These are phyloP conservation scores for Arabidopsis lyrata DNA, from an alignment of 441 rosid species.

Conservation along the genomic window DNA sequence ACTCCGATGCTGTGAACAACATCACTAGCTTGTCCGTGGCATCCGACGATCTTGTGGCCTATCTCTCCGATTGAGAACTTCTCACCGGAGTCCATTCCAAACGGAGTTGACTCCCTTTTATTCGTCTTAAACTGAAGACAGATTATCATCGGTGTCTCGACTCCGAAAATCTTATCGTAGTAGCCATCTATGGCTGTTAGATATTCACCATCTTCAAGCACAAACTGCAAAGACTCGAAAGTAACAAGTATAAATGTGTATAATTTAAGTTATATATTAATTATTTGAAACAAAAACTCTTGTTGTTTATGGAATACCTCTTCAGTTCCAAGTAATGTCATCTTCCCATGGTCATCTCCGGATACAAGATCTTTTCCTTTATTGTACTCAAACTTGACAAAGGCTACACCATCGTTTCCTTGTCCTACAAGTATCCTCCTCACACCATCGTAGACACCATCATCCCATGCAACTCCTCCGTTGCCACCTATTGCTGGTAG, in stretches of 20 bases:
- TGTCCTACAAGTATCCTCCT: slow-evolving; percentile 34
- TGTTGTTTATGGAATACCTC: slow-evolving; percentile 21
- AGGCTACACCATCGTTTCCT: slow-evolving; percentile 28
- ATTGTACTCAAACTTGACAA: slow-evolving; percentile 38
- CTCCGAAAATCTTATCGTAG: slow-evolving; percentile 29
- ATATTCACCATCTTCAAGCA: not conserved
- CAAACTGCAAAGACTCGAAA: slow-evolving; percentile 27
- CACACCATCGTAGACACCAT: slow-evolving; percentile 31
- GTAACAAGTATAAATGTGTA: slow-evolving; percentile 2
- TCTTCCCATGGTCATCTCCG: slow-evolving; percentile 39
- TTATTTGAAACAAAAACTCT: not conserved
- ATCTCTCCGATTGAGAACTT: slow-evolving; percentile 9
- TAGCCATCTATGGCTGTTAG: slow-evolving; percentile 21
- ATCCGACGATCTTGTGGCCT: slow-evolving; percentile 27
- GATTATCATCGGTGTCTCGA: not conserved
- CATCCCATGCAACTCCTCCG: slow-evolving; percentile 19
- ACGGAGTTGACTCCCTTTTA: slow-evolving; percentile 23
- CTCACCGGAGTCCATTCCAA: slow-evolving; percentile 17
- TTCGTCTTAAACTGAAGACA: slow-evolving; percentile 33
- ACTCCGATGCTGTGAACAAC: slow-evolving; percentile 33
- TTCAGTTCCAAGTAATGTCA: slow-evolving; percentile 26
- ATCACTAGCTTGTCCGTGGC: slow-evolving; percentile 38
- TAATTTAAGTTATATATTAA: not conserved
- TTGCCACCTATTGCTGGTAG: slow-evolving; percentile 20
- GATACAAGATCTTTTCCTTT: slow-evolving; percentile 11